Base-by-base conservation (phyloP, 225 moss, liverwort and hornwort species). In the Pseudoscleropodium purum region DNA sequence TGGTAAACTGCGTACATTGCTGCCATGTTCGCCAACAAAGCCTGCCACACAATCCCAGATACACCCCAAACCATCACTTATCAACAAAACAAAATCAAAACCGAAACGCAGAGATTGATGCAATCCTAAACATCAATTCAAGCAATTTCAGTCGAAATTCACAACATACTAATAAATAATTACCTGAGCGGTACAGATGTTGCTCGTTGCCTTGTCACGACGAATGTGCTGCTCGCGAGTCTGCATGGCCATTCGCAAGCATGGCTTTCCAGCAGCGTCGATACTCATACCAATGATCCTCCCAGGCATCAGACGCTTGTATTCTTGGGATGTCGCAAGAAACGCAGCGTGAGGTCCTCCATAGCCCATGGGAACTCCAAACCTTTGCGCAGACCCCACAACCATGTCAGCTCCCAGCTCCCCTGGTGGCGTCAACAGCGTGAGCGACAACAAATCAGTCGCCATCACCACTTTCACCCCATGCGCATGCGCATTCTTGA, bases 241-340 rank as follows among this genome's bases (percentile, higher is more conserved):
- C 93, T 99, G 99, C 99, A 99, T 99, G 83, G 99, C 99, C 99
- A 99, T 99, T 49, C 99, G 95, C 85, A 99, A 89, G 60, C 96
- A 96, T 24, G 99, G 99, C 90, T 99, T 99, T 24, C 99, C 99
- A 36, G 93, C 82, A 11, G 97, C 61, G 78, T 99, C 99, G 36
- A 97, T 91, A 57, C 96, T 97, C 89, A 97, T 91, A 63, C 99
- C 99, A 65, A 99, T 99, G 92, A 99, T 97, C 33, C 99, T 92
- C 45, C 99, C 99, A 6, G 99, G 99, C 97, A 99, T 97, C 60
- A 99, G 90, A 23, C 99, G 95, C 95, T 97, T 99, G 94, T 99
- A 99, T 90, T 99, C 99, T 86, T 96, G 99, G 18, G 99, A 99
- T 21, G 99, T 99, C 33, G 99, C 99, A 62, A 99, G 94, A 68